A percentile compares a stretch with the other conserved stretches of the same genome.
These are phyloP conservation scores for Acrocalymma vagum DNA, from an alignment of 2,329 filamentous ascomycete species.

Conservation along the genomic window DNA sequence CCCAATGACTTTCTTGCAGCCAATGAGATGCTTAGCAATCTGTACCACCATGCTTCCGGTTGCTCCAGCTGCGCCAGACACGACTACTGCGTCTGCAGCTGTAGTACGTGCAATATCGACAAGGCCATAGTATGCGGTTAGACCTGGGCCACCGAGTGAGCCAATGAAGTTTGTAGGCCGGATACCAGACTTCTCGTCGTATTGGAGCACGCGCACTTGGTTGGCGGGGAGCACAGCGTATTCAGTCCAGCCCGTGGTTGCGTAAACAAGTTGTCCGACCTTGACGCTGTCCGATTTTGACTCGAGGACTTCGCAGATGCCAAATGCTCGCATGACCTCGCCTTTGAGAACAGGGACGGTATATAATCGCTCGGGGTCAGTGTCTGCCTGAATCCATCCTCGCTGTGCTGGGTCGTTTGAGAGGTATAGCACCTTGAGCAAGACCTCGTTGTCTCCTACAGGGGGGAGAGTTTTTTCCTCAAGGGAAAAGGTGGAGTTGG, in stretches of 20 bases:
- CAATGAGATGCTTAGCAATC: constrained; percentile 60
- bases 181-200: constrained; percentile 44
- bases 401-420: constrained; percentile 65
- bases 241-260: constrained; percentile 69
- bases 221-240: constrained; percentile 61
- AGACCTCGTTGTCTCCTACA: constrained; percentile 51
- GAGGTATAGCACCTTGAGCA: constrained; percentile 56
- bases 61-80: constrained; percentile 79
- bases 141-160: constrained; percentile 59
- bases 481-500: constrained; percentile 52
- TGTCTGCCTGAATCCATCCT: constrained; percentile 56
- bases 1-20: constrained; percentile 59
- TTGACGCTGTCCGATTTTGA: constrained; percentile 63
- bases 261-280: constrained; percentile 66
- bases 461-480: constrained; percentile 43
- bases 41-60: constrained; percentile 75
- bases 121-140: constrained; percentile 82
- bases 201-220: constrained; percentile 37
- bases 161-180: constrained; percentile 56
- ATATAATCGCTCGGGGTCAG: constrained; percentile 56
- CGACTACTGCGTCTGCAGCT: constrained; percentile 75
- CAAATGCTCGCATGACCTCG: constrained; percentile 69
- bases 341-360: constrained; percentile 53
- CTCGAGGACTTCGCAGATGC: constrained; percentile 67
- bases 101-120: constrained; percentile 71